Evolutionary conservation across 176 grass and related monocot species (phyloP), one percentile per base, ranked within the genome.

Genomic region (Cenchrus fungigraminus): DNA sequence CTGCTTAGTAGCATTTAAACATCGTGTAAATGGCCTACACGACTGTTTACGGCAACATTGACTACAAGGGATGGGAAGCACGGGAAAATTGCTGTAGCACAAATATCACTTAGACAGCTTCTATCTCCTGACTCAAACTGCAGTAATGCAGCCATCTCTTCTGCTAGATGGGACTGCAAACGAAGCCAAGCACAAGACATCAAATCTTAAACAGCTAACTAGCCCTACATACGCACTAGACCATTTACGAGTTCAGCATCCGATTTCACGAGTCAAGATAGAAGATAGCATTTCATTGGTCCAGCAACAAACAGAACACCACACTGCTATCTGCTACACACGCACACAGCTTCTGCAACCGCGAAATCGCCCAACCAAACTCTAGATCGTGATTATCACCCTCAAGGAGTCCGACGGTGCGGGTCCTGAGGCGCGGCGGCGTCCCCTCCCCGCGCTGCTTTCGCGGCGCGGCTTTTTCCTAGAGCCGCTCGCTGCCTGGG

Each of bases 381-480:
- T 25, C 34, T 14, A 57, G 25, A 28, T 66, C 71, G 28, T 50
- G 5, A 44, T 47, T 71, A 43, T 81, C 68, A 90, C 89, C 89
- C 87, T 90, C 6, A 79, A 76, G n/a, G 80, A 83, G 75, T 54
- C 45, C 61, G 84, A 75, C 22, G 2, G 42, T 22, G 68, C 60
- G 12, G 76, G 6, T 14, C 2, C 53, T 12, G 84, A 79, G n/a
- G 75, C 12, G 16, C 80, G 75, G 16, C 74, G 79, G 46, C 68
- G 89, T 16, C 80, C 89, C 49, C 52, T 87, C 76, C 74, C 84
- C 20, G 8, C 29, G 84, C 74, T 68, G 68, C 68, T 43, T 60
- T 64, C 89, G 44, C 80, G 80, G 22, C 89, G 80, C 31, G 60
- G 59, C 75, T 87, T 90, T 57, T 87, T 90, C 74, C 75, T 90